Evolutionary conservation across 306 rosid genomes (phyloP), one percentile per base, ranked within the genome.

Genomic region (Acacia melanoxylon): DNA sequence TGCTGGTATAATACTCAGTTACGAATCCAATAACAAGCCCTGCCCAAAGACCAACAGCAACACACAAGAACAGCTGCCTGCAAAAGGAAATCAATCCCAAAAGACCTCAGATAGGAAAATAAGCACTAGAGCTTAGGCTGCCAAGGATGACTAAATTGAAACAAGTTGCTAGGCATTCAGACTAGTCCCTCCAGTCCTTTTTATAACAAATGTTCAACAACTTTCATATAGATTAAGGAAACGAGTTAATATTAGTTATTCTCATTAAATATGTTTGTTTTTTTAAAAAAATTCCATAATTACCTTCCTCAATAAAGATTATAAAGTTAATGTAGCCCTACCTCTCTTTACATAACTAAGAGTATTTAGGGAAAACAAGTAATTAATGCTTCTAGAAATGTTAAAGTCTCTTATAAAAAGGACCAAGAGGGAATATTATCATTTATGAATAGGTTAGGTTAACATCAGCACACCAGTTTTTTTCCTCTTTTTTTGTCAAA

Each of bases 1-100:
- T 90, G 83, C 92, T 90, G 25, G 94, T 90, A 61, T 87, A 90
- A 68, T 90, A 88, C 91, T 90, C 92, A 3, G 94, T 90, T 89
- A 90, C 86, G 82, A 81, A 84, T 91, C 94, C 67, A 88, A 91
- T 70, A 42, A 70, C 49, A 70, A 70, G 75, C 58, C 83, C 81
- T 87, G 86, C 94, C 92, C 89, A 89, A 81, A 75, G 65, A 71
- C 46, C 62, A 80, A 77, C 89, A 25, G 88, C 87, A 65, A 89
- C 92, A 29, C 92, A 91, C 46, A 91, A 69, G 85, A 89, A 91
- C 52, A 91, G 83, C 80, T 91, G 87, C 94, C 92, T 91, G 91
- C 85, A 75, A 66, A 75, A 35, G 37, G 73, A 79, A 78, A 51
- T 59, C 45, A 71, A 70, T 71, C 17, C 49, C 37, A 70, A 17